These are phyloP conservation scores for Penicillium argentinense DNA, from an alignment of 495 filamentous ascomycete genomes.

Conservation along the genomic window DNA sequence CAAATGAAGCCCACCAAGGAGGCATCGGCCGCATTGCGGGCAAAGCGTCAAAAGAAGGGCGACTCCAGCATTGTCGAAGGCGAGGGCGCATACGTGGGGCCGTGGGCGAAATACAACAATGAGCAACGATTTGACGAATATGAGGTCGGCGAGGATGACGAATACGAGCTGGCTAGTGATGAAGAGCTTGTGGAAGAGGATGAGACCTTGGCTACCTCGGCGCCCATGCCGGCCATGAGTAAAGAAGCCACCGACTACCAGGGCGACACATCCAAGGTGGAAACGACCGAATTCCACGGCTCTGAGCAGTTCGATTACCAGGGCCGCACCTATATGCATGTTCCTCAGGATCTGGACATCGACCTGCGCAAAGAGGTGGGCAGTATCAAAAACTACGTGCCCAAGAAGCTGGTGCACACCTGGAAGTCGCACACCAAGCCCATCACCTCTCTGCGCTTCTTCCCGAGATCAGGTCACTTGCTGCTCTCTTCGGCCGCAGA, in stretches of 20 bases:
- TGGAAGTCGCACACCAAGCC: constrained; percentile 86
- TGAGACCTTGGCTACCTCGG: constrained; percentile 39
- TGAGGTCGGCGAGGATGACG: constrained; percentile 41
- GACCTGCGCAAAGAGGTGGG: constrained; percentile 80
- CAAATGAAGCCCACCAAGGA: constrained; percentile 66
- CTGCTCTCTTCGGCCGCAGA: constrained; percentile 85
- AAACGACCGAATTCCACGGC: constrained; percentile 89
- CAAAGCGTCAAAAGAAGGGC: constrained; percentile 79
- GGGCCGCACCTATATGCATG: constrained; percentile 78
- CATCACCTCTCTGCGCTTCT: constrained; percentile 84
- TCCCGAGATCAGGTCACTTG: constrained; percentile 83
- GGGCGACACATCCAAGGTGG: constrained; percentile 54
- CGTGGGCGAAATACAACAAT: constrained; percentile 85
- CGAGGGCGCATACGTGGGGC: constrained; percentile 82
- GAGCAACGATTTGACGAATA: constrained; percentile 63
- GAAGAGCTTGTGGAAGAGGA: constrained; percentile 75
- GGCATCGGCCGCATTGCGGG: constrained; percentile 59
- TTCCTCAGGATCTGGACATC: constrained; percentile 92
- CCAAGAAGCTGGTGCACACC: constrained; percentile 88
- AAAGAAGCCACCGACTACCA: constrained; percentile 62
- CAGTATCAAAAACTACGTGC: constrained; percentile 81
- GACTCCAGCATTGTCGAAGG: constrained; percentile 82
- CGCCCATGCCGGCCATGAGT: constrained; percentile 51
- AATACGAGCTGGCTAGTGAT: constrained; percentile 67
- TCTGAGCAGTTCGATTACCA: constrained; percentile 83